These are phyloP conservation scores for Candida orba DNA, from an alignment of 805 yeast species.

Conservation along the genomic window DNA sequence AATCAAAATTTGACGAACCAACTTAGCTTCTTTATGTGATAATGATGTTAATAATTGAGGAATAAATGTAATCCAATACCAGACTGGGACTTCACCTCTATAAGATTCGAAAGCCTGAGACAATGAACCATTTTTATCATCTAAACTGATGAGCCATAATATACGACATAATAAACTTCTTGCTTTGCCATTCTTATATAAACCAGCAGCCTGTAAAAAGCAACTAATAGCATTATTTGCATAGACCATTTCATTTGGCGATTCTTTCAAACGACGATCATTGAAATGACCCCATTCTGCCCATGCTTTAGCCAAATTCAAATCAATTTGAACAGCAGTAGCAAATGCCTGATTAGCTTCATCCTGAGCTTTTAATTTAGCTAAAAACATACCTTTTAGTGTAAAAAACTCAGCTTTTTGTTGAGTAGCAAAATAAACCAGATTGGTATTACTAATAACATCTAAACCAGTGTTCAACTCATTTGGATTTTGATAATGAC, in stretches of 20 bases:
- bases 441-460: slow-evolving; percentile 91
- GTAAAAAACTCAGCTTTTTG: slow-evolving; percentile 98
- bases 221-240: slow-evolving; percentile 95
- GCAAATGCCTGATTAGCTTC: slow-evolving; percentile 98
- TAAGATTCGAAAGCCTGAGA: slow-evolving; percentile 86
- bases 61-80: slow-evolving; percentile 98
- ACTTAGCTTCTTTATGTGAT: slow-evolving; percentile 83
- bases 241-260: slow-evolving; percentile 68
- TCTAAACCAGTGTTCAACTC: slow-evolving; percentile 94
- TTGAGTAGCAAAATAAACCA: slow-evolving; percentile 93
- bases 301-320: slow-evolving; percentile 96
- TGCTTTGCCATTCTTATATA: slow-evolving; percentile 88
- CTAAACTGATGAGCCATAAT: slow-evolving; percentile 88
- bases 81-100: slow-evolving; percentile 94
- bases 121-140: slow-evolving; percentile 74
- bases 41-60: slow-evolving; percentile 88
- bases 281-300: slow-evolving; percentile 99
- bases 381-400: slow-evolving; percentile 94
- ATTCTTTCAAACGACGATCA: slow-evolving; percentile 79
- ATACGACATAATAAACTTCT: slow-evolving; percentile 83
- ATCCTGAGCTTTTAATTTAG: slow-evolving; percentile 81
- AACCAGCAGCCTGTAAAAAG: slow-evolving; percentile 94
- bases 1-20: slow-evolving; percentile 82
- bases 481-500: slow-evolving; percentile 87
- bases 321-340: slow-evolving; percentile 92